Percentiles rank a stretch among this genome's conserved stretches.
These are phyloP conservation scores for Eucalyptus curtisii DNA, from an alignment of 345 rosid species.

Conservation along the genomic window DNA sequence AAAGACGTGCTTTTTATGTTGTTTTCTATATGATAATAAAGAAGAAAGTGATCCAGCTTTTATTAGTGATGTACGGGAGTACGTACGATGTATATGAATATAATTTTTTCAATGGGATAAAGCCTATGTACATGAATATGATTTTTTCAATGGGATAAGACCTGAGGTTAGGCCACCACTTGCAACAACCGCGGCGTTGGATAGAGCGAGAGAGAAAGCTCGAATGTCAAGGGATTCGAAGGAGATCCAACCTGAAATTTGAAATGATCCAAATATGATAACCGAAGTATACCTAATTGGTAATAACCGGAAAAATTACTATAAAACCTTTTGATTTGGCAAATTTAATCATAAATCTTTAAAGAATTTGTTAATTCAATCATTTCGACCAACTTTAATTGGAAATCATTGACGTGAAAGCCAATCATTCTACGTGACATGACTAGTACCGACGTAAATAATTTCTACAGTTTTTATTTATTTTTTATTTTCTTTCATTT, in stretches of 20 bases:
- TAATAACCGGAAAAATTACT: background rate
- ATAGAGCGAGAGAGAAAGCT: background rate
- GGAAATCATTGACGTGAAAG: rapidly evolving
- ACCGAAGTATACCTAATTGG: background rate
- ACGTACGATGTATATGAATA: background rate
- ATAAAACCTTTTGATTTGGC: background rate
- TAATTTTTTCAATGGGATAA: background rate
- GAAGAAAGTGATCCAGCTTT: background rate
- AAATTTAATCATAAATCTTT: background rate
- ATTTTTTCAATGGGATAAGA: background rate
- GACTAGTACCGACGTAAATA: rapidly evolving
- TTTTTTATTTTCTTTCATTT: background rate
- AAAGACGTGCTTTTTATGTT: background rate
- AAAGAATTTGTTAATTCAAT: background rate
- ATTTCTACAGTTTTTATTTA: background rate
- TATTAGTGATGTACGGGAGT: background rate
- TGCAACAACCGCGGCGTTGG: background rate
- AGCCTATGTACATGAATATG: background rate
- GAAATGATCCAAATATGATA: background rate
- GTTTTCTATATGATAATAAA: background rate
- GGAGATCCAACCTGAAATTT: background rate
- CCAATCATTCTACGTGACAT: rapidly evolving
- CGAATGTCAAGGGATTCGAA: background rate
- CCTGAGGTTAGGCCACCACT: background rate
- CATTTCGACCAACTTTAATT: background rate